A percentile compares a stretch with the other conserved stretches of the same genome.
phyloP scores from a whole-genome alignment of 2,329 filamentous ascomycete species.

The Fusarium decemcellulare region DNA sequence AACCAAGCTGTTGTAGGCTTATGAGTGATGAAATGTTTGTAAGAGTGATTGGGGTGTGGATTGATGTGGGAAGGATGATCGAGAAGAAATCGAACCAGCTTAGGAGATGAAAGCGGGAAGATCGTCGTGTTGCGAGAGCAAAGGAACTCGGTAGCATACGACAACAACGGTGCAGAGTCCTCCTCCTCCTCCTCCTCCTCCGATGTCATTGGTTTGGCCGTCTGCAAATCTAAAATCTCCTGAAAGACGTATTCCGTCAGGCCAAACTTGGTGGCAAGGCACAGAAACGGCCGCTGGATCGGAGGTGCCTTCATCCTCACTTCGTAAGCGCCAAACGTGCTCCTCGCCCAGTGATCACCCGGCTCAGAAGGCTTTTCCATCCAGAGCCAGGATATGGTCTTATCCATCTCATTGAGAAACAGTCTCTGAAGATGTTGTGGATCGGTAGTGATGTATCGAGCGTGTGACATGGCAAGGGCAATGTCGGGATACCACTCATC shows the following conservation, averaged over 20 bases:
- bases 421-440: constrained; percentile 3
- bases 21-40: constrained; percentile 42
- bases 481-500: constrained; percentile 58
- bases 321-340: constrained; percentile 50
- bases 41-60: constrained; percentile 37
- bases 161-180: constrained; percentile 48
- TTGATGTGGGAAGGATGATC: constrained; percentile 25
- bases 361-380: constrained; percentile 39
- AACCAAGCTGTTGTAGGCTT: constrained; percentile 49
- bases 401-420: constrained; percentile 44
- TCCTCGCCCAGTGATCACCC: constrained; percentile 53
- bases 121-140: constrained; percentile 53
- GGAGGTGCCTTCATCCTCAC: constrained; percentile 48
- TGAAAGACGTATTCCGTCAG: constrained; percentile 46
- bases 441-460: constrained; percentile 46
- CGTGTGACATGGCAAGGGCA: constrained; percentile 54
- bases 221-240: constrained; percentile 31
- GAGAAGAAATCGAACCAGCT: constrained; percentile 46
- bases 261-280: constrained; percentile 52
- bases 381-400: constrained; percentile 51
- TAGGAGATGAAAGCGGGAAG: constrained; percentile 50
- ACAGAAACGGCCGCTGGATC: constrained; percentile 50
- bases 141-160: constrained; percentile 52
- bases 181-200: neutral
- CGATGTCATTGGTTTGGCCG: neutral